Base-by-base conservation (phyloP, 768 basidiomycete species). In the Trametopsis cervina region DNA sequence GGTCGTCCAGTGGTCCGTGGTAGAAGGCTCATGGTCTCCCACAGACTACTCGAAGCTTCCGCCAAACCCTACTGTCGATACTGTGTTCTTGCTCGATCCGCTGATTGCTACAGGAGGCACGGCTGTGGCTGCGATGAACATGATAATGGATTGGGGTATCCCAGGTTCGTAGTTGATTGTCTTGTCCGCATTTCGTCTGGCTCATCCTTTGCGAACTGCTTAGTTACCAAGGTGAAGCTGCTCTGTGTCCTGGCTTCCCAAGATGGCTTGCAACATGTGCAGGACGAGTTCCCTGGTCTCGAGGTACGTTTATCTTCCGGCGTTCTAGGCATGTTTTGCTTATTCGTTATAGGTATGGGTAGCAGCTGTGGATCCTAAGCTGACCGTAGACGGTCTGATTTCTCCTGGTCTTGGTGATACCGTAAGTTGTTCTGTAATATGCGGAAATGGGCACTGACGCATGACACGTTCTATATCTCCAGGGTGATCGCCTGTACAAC, bases 71-170 rank as follows among this genome's bases (percentile, higher is more conserved):
- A 80, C 84, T 0, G 78, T 94, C 12, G 94, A 97, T 59, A 66
- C 77, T 35, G 82, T 92, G n/a, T 90, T 82, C 67, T 70, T 98
- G 20, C 73, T 97, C 24, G 95, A 98, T 57, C 95, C 95, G 15
- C 68, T 97, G 25, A 83, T 97, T 57, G 95, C 95, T 0, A 97
- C 95, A 2, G 95, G 93, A 44, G 89, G 91, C 10, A 97, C 95
- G 3, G 91, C 89, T 2, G 75, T 77, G 53, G 93, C 95, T 15
- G 94, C 94, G 7, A 63, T 97, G 47, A 60, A 76, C 43, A 97
- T 96, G 90, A 74, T 95, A 44, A 57, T 73, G 1, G 90, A 90
- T 46, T 90, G 88, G 89, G 88, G 89, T 23, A 74, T 89, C 56
- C 72, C 46, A 83, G 50, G 89, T 87, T 55, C 53, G 76, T 51